Base-by-base conservation (phyloP, 805 yeast species). In the Tetrapisispora fleetii region DNA sequence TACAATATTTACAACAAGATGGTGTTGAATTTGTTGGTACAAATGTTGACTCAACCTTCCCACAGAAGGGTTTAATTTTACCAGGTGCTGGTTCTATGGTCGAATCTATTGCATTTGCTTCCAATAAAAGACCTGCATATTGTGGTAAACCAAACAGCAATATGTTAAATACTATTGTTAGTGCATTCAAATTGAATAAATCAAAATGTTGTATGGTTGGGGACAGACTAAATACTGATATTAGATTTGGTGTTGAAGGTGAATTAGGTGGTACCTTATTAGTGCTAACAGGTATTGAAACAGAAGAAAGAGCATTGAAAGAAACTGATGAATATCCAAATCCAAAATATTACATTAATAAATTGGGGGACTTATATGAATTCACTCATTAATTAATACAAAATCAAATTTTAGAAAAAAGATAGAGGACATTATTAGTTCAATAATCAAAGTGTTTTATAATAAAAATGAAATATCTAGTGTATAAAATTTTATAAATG, bases 21-120 rank as follows among this genome's bases (percentile, higher is more conserved):
- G 42, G 50, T 17, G 73, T 87, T 3, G 76, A 81, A 32, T 93
- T 88, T 65, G 73, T 93, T 54, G 98, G 97, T 21, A 93, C 98
- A 5, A 93, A 93, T 65, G 85, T 86, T 40, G 99, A 93, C 66
- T 84, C 96, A 1, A 93, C 99, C 0, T 93, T 81, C 71, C 99
- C 99, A 2, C 79, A 85, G 50, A 82, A 85, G 65, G 96, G 95
- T 1, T 73, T 78, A 57, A 76, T 86, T 44, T 75, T 93, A 45
- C 95, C 96, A 18, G 99, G 99, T 30, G 98, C 99, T 1, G 99
- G 99, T 1, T 82, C 96, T 1, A 78, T 88, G 54, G 81, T 91
- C 40, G 85, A 87, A 55, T 75, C 89, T 0, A 80, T 87, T 17
- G 78, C 86, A 1, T 79, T 69, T 55, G 82, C 91, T 13, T 69